phyloP scores from a whole-genome alignment of 495 filamentous ascomycete species.

The Polyplosphaeria fusca region DNA sequence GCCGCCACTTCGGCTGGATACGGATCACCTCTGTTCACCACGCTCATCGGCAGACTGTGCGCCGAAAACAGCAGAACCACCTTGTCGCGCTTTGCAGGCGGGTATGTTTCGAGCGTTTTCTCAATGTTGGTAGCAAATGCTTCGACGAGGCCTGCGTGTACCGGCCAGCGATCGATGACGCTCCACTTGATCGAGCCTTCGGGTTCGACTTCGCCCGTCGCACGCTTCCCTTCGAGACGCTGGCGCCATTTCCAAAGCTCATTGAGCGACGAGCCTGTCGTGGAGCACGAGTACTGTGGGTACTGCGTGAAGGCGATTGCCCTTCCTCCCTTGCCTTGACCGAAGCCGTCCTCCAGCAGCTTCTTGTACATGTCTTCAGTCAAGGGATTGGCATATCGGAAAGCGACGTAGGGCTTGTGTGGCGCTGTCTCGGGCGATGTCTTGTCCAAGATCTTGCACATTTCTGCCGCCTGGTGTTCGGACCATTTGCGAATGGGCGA shows the following conservation, averaged over 20 bases:
- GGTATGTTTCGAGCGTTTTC: conserved; percentile 74
- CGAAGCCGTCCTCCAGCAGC: conserved; percentile 84
- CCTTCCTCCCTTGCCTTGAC: conserved; percentile 76
- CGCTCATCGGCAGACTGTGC: conserved; percentile 93
- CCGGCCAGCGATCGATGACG: conserved; percentile 96
- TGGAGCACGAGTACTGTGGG: conserved; percentile 98
- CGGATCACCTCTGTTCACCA: conserved; percentile 92
- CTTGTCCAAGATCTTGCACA: conserved; percentile 93
- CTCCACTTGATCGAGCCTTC: conserved; percentile 85
- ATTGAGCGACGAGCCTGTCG: conserved; percentile 92
- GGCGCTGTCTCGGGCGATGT: conserved; percentile 90
- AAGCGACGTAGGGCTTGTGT: conserved; percentile 98
- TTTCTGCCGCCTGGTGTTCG: conserved; percentile 83
- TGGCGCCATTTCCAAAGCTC: conserved; percentile 97
- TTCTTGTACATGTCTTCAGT: conserved; percentile 88
- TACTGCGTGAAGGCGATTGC: conserved; percentile 98
- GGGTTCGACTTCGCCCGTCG: conserved; percentile 47
- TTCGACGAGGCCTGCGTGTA: conserved; percentile 83
- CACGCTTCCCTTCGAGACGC: conserved; percentile 74
- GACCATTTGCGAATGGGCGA: conserved; percentile 98
- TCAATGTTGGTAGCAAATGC: conserved; percentile 90
- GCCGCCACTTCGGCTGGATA: conserved; percentile 96
- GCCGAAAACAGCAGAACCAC: conserved; percentile 92
- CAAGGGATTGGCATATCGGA: conserved; percentile 89
- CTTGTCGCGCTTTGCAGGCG: conserved; percentile 67